Base-by-base conservation (phyloP, 257 asterid genomes). In the Nicotiana noctiflora region DNA sequence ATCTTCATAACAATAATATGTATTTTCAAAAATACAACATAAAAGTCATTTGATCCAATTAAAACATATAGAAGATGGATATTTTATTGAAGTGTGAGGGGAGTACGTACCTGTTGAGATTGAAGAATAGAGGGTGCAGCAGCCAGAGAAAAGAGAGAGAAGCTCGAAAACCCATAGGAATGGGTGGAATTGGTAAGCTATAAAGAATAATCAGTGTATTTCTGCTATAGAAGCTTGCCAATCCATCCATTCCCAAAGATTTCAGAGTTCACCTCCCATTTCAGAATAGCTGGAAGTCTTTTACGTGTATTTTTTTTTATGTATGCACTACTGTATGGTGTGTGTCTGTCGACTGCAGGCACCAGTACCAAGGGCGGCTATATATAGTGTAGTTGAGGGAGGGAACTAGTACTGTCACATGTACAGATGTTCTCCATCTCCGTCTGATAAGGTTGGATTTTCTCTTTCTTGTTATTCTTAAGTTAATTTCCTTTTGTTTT, bases 141-240 rank as follows among this genome's bases (percentile, higher is more conserved):
- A 19, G 37, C 55, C 4, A 40, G 80, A 83, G 64, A 82, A 84
- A 79, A 29, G 85, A 78, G 84, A 78, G 84, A 25, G 60, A 84
- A 67, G n/a, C 68, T 56, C 81, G 74, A 77, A 80, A 87, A 87
- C 21, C 86, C 75, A 64, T 60, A 59, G 88, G 89, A 85, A 89
- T 85, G 90, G 89, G 90, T 84, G 92, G 84, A 21, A 37, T 89
- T 81, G 89, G 92, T 76, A 87, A 81, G 85, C 89, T 53, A 65
- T 11, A 6, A 13, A 17, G 59, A 17, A 9, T 5, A 29, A 46
- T 6, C 12, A 46, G 12, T 7, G 2, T 44, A 44, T 44, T 44
- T 46, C 52, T 46, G 52, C 14, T 64, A 64, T 10, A 25, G 1
- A 80, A 82, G 84, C 85, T 84, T 85, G 75, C 90, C 92, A 79